phyloP scores from a whole-genome alignment of 2,329 filamentous ascomycete genomes.

The Claviceps africana region DNA sequence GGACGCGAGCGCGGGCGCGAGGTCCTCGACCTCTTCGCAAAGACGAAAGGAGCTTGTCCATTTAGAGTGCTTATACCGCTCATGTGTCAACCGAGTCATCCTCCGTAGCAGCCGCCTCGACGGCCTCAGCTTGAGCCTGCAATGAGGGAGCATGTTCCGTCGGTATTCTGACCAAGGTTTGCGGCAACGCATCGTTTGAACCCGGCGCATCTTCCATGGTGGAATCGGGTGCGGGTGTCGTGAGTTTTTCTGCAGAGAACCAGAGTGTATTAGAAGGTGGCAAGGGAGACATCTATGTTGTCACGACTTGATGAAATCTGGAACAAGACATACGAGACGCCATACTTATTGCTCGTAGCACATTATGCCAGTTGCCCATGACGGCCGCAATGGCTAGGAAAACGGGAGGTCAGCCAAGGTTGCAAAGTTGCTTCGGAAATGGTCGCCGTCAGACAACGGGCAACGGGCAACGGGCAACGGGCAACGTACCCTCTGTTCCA shows the following conservation, averaged over 20 bases:
- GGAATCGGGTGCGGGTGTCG: slow-evolving; percentile 38
- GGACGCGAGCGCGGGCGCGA: no score
- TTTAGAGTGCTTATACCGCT: neutral
- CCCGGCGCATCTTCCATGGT: slow-evolving; percentile 17
- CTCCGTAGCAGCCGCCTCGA: slow-evolving; percentile 29
- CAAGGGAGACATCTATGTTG: no score
- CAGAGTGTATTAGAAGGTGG: slow-evolving; percentile 6
- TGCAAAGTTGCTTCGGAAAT: no score
- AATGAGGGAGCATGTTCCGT: slow-evolving; percentile 59
- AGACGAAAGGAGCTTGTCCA: neutral
- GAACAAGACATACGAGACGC: slow-evolving; percentile 51
- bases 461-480: no score
- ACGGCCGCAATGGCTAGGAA: slow-evolving; percentile 64
- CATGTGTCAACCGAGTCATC: slow-evolving; percentile 12
- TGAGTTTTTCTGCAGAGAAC: slow-evolving; percentile 47
- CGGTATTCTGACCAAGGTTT: slow-evolving; percentile 73
- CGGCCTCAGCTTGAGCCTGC: slow-evolving; percentile 44
- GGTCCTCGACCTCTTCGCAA: neutral
- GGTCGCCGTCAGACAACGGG: neutral
- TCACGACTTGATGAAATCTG: neutral
- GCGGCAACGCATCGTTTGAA: slow-evolving; percentile 46
- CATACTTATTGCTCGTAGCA: slow-evolving; percentile 74
- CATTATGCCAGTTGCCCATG: slow-evolving; percentile 76
- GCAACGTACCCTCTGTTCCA: slow-evolving; percentile 59
- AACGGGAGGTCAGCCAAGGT: slow-evolving; percentile 11